These are phyloP conservation scores for Vigna trinervia DNA, from an alignment of 306 rosid genomes.

Conservation along the genomic window DNA sequence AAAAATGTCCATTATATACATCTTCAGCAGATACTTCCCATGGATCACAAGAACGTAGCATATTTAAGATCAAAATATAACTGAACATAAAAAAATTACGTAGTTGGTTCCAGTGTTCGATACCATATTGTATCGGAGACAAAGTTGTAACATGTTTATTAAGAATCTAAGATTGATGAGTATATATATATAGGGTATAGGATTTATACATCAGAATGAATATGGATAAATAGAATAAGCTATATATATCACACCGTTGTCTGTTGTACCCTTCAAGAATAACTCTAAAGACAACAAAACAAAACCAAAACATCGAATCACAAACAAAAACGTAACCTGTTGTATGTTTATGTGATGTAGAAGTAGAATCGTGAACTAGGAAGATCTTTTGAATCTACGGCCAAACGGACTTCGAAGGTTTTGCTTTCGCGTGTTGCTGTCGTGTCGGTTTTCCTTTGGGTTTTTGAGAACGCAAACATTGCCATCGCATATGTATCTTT, in stretches of 20 bases:
- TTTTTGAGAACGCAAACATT: slow-evolving; percentile 61
- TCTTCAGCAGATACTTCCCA: not conserved
- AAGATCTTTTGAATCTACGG: slow-evolving; percentile 6
- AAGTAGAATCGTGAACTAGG: not conserved
- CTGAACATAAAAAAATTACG: not conserved
- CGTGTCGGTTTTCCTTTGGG: not conserved
- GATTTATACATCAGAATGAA: not conserved
- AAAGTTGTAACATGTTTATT: not conserved
- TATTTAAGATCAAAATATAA: not conserved
- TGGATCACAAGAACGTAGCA: not conserved
- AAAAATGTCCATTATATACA: not conserved
- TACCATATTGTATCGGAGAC: not conserved
- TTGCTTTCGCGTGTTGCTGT: slow-evolving; percentile 30
- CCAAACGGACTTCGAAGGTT: slow-evolving; percentile 24
- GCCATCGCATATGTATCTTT: slow-evolving; percentile 60
- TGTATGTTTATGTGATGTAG: not conserved
- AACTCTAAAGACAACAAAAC: not conserved
- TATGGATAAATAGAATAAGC: not conserved
- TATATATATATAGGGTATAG: not conserved
- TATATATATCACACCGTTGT: not conserved
- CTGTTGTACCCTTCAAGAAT: not conserved
- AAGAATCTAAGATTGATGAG: slow-evolving; percentile 1
- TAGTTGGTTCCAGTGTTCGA: too few species aligned
- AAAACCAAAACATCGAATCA: not conserved
- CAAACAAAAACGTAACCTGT: not conserved